Percentiles rank a stretch among this genome's conserved stretches.
These are phyloP conservation scores for Hypoxylon perforatum DNA, from an alignment of 495 filamentous ascomycete species.

Conservation along the genomic window DNA sequence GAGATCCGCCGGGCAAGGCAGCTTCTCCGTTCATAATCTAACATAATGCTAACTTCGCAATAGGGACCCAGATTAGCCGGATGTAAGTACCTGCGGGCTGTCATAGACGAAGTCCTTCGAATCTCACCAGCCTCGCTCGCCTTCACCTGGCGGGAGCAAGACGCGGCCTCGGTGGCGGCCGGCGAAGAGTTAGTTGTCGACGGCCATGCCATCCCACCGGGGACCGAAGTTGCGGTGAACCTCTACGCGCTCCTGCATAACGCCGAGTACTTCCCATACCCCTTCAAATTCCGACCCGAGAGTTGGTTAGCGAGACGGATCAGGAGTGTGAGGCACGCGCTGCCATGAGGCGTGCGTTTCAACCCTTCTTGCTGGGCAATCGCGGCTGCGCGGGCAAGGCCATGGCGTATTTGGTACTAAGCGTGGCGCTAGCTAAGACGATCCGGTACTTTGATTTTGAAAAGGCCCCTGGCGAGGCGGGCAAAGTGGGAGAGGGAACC, in stretches of 20 bases:
- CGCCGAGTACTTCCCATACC: neutral
- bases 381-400: slow-evolving; percentile 55
- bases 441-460: slow-evolving; percentile 46
- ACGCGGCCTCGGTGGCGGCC: neutral
- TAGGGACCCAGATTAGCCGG: neutral
- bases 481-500: slow-evolving; percentile 8
- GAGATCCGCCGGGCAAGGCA: slow-evolving; percentile 1
- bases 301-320: neutral
- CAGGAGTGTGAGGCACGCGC: no score
- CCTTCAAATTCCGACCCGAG: neutral
- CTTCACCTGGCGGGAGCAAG: neutral
- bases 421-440: slow-evolving; percentile 39
- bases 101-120: neutral
- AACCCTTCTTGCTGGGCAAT: slow-evolving; percentile 56
- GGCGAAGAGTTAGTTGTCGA: neutral
- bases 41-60: no score
- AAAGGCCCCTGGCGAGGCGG: slow-evolving; percentile 14
- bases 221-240: neutral
- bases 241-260: neutral
- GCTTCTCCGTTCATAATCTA: no score
- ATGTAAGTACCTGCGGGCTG: neutral
- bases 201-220: neutral
- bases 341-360: slow-evolving; percentile 42
- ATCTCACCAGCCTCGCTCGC: neutral
- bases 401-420: slow-evolving; percentile 54